Percentiles rank a stretch among this genome's conserved stretches.
phyloP scores from a whole-genome alignment of 2,329 filamentous ascomycete species.

The Ophiostoma ulmi region DNA sequence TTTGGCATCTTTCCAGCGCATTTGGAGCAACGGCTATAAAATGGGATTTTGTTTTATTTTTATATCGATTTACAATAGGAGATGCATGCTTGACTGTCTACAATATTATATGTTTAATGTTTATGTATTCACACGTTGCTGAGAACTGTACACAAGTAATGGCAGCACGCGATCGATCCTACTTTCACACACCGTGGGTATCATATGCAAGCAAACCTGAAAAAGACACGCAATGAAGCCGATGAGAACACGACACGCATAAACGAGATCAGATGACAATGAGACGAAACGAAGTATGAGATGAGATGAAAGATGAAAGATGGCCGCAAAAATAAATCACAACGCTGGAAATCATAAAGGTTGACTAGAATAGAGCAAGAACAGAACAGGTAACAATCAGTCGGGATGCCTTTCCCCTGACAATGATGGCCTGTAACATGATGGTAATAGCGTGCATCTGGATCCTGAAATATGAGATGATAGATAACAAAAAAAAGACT shows the following conservation, averaged over 20 bases:
- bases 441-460: background rate
- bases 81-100: background rate
- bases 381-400: background rate
- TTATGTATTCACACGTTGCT: background rate
- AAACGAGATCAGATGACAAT: background rate
- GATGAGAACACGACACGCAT: background rate
- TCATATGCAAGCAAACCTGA: background rate
- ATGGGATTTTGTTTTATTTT: constrained; percentile 13
- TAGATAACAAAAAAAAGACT: background rate
- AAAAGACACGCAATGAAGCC: background rate
- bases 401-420: background rate
- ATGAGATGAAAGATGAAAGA: background rate
- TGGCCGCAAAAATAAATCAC: background rate
- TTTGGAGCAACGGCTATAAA: constrained; percentile 11
- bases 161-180: background rate
- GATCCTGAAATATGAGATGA: background rate
- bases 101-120: background rate
- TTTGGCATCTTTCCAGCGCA: constrained; percentile 7
- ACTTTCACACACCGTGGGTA: background rate
- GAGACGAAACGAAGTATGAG: background rate
- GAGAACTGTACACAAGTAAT: background rate
- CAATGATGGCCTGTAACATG: background rate
- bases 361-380: background rate
- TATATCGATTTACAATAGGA: background rate
- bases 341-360: background rate